Percentiles rank a stretch among this genome's conserved stretches.
These are phyloP conservation scores for Eutrema japonicum DNA, from an alignment of 345 rosid species.

Conservation along the genomic window DNA sequence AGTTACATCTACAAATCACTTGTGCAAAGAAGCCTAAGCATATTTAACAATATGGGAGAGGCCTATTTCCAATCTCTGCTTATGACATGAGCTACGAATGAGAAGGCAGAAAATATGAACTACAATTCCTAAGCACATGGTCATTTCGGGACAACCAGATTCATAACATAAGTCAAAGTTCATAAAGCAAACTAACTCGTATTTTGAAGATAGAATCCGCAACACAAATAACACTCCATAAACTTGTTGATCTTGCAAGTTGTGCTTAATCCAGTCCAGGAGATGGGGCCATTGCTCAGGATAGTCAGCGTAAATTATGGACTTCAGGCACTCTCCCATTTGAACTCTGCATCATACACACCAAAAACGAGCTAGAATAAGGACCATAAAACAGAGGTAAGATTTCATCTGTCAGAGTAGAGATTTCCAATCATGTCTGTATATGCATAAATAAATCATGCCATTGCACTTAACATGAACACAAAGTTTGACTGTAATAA, in stretches of 20 bases:
- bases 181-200: slow-evolving; percentile 64
- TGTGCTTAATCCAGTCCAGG: slow-evolving; percentile 86
- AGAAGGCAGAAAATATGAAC: slow-evolving; percentile 7
- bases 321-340: slow-evolving; percentile 97
- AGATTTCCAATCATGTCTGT: slow-evolving; percentile 1
- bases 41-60: neutral
- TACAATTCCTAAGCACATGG: slow-evolving; percentile 10
- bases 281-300: slow-evolving; percentile 99
- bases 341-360: slow-evolving; percentile 68
- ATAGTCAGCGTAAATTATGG: slow-evolving; percentile 90
- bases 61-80: neutral
- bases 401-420: neutral
- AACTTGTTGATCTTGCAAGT: slow-evolving; percentile 88
- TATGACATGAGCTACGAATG: neutral
- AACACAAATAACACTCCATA: slow-evolving; percentile 86
- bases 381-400: slow-evolving; percentile 15
- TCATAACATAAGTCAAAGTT: slow-evolving; percentile 9
- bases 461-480: neutral
- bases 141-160: slow-evolving; percentile 1
- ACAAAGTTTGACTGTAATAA: neutral
- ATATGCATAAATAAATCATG: neutral
- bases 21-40: neutral
- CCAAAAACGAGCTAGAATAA: slow-evolving; percentile 21
- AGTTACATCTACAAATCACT: neutral
- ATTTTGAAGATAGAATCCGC: slow-evolving; percentile 92